A percentile compares a stretch with the other conserved stretches of the same genome.
These are phyloP conservation scores for Trichoderma pleuroti DNA, from an alignment of 2,329 filamentous ascomycete genomes.

Conservation along the genomic window DNA sequence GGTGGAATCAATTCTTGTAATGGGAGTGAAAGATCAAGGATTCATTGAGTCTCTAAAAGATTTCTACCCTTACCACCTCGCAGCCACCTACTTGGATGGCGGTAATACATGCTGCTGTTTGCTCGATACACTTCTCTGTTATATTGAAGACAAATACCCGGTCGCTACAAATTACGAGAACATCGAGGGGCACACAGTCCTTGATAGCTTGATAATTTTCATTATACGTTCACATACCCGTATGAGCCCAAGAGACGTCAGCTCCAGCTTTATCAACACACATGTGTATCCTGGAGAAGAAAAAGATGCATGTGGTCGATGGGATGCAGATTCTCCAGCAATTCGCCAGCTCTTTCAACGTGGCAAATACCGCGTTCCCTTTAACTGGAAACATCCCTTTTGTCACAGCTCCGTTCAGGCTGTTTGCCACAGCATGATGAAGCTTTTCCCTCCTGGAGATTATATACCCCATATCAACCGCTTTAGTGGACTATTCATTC, in stretches of 20 bases:
- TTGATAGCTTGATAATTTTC: not conserved
- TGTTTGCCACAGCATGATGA: not conserved
- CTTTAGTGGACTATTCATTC: not conserved
- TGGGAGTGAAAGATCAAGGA: not conserved
- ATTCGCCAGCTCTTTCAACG: not conserved
- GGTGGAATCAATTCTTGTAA: not conserved
- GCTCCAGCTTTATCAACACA: not conserved
- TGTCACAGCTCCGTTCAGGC: not conserved
- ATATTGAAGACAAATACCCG: not conserved
- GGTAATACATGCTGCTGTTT: not conserved
- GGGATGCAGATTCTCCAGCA: not conserved
- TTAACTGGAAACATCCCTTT: not conserved
- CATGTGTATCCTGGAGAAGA: not conserved
- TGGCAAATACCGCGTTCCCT: not conserved
- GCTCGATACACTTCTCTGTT: not conserved
- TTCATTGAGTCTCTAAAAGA: not conserved
- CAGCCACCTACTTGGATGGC: not conserved
- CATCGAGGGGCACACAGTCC: not conserved
- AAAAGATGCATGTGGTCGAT: not conserved
- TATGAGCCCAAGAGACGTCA: not conserved
- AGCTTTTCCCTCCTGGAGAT: not conserved
- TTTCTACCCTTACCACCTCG: not conserved
- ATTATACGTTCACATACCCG: not conserved
- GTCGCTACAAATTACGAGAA: not conserved
- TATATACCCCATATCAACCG: not conserved